Base-by-base conservation (phyloP, 148 eudicot species). In the Rhododendron simsii region DNA sequence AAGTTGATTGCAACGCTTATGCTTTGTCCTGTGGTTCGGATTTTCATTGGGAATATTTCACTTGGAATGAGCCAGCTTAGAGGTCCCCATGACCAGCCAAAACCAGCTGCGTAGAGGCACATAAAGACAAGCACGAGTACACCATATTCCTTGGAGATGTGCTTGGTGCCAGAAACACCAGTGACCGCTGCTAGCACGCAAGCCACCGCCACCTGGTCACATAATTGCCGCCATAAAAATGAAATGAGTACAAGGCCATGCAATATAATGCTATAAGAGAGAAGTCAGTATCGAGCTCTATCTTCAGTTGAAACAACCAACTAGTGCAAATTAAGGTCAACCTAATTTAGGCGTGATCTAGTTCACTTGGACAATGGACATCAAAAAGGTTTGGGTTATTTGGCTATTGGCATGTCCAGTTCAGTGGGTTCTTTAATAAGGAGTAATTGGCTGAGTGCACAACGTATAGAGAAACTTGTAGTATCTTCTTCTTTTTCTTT, bases 1-100 rank as follows among this genome's bases (percentile, higher is more conserved):
- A 93, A 93, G 83, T 90, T 88, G 18, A 88, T 75, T 11, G 93
- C 95, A 45, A 92, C 88, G 15, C 88, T 89, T 21, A 93, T 87
- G 87, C 93, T 91, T 61, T 90, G 92, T 39, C 95, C 95, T 13
- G 89, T 89, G 35, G 89, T 71, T 13, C 95, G 84, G 71, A 93
- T 91, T 44, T 90, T 87, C 85, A 93, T 57, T 0, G 95, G 95
- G 63, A 89, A 93, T 44, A 93, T 93, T 86, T 93, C 95, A 78
- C 95, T 93, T 5, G 95, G 93, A 33, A 93, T 74, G 20, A 93
- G 92, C 91, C 91, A 91, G 26, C 86, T 88, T 14, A 93, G 86
- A 14, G 95, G 95, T 23, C 95, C 95, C 95, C 93, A 93, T 1
- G 95, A 93, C 93, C 93, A 91, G 28, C 95, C 95, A 37, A 90